Evolutionary conservation across 192 early-diverging fungal species (phyloP), one percentile per base, ranked within the genome.

Genomic region (Rhizophagus sp.): DNA sequence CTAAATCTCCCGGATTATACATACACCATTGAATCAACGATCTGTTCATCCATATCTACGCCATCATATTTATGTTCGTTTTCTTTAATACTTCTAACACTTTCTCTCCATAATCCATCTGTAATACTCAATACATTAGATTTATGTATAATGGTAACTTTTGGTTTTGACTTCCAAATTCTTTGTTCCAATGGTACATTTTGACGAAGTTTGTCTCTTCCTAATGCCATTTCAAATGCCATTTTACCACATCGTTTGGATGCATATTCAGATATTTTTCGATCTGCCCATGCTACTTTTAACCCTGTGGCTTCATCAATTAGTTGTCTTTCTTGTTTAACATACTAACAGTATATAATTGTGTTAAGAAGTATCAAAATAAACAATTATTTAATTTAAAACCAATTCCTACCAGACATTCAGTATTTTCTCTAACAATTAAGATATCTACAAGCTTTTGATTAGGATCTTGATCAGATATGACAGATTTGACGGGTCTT

Each of bases 11-110:
- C 39, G 10, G 11, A n/a, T 25, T 19, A 39, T 44, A 88, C 88
- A 62, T 87, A 95, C 81, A 99, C 97, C 97, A 99, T 99, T 27
- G 97, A 99, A 79, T 99, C 97, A 4, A 99, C 97, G 82, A 99
- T 89, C 86, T 99, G 97, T 87, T 99, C 97, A 79, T 99, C 95
- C 83, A 96, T 88, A 57, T 95, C 89, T 0, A 97, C 91, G 50
- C 83, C 81, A 50, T 83, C 80, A 68, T 83, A 88, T 74, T 89
- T 90, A 63, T 85, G 85, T 15, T 88, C 81, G 64, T 92, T 93
- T 52, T 90, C 89, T 78, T 95, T 89, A 80, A 94, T 92, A 62
- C 79, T 82, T 73, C 93, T 91, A 25, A 96, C 95, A 4, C 93
- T 94, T 85, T 99, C 97, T 75, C 97, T 92, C 91, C 95, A 99